Conservation (phyloP, 345 rosid genomes). For the Aegle marmelos region DNA sequence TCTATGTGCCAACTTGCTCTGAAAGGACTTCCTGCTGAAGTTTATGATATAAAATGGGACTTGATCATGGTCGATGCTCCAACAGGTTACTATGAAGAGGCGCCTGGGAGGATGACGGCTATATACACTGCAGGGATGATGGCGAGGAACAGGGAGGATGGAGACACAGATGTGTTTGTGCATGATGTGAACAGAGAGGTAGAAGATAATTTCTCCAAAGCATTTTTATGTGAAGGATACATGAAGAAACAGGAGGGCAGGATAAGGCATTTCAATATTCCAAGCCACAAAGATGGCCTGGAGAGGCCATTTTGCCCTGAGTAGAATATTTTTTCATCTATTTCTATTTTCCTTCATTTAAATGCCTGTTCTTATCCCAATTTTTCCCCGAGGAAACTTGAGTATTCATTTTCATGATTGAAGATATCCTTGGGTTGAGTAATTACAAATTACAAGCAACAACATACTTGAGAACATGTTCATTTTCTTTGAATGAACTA, state of each 20-base stretch:
- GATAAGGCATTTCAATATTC: slow-evolving; percentile 79
- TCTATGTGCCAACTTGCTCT: slow-evolving; percentile 83
- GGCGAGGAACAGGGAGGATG: slow-evolving; percentile 68
- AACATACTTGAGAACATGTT: background rate
- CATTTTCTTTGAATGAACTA: background rate
- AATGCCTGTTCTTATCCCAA: background rate
- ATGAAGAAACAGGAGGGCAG: slow-evolving; percentile 74
- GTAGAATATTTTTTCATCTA: background rate
- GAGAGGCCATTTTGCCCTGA: slow-evolving; percentile 66
- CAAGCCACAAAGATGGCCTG: slow-evolving; percentile 54
- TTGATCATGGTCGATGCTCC: slow-evolving; percentile 93
- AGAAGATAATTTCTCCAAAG: slow-evolving; percentile 70
- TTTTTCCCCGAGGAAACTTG: background rate
- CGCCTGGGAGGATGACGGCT: slow-evolving; percentile 89
- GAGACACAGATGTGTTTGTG: slow-evolving; percentile 81
- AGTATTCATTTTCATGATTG: background rate
- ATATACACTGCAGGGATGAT: slow-evolving; percentile 86
- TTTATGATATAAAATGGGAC: slow-evolving; percentile 74
- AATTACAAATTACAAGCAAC: background rate
- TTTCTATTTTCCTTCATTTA: background rate
- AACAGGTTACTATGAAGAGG: slow-evolving; percentile 68
- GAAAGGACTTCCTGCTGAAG: slow-evolving; percentile 74
- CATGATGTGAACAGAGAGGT: slow-evolving; percentile 81
- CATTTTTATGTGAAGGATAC: slow-evolving; percentile 72
- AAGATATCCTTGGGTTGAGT: background rate